Evolutionary conservation across 257 asterid species (phyloP).

Genomic region (Avicennia marina): DNA sequence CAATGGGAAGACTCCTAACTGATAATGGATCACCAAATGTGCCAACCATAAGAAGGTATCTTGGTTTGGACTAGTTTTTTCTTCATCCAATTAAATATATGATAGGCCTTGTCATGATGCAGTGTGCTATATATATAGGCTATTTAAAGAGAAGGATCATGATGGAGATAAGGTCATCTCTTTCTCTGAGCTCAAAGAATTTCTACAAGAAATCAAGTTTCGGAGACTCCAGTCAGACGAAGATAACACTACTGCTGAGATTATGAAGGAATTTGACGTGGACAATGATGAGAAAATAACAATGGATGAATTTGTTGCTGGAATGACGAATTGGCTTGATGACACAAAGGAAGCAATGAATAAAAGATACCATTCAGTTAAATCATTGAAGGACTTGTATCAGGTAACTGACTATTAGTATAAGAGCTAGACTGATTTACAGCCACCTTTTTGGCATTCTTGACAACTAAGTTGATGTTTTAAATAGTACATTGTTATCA

Average conservation of each 20-base stretch:
- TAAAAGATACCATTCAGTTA: constrained; percentile 39
- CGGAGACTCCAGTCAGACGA: constrained; percentile 24
- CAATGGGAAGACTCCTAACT: constrained; percentile 34
- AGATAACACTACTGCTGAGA: constrained; percentile 28
- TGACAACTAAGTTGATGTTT: too few species aligned
- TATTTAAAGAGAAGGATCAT: constrained; percentile 40
- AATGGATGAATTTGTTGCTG: constrained; percentile 47
- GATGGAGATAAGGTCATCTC: constrained; percentile 45
- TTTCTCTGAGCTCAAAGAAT: constrained; percentile 36
- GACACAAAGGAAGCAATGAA: constrained; percentile 48
- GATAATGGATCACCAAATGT: constrained; percentile 50
- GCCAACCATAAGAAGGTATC: constrained; percentile 41
- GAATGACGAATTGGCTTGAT: constrained; percentile 52
- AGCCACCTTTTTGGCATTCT: too few species aligned
- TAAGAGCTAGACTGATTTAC: too few species aligned
- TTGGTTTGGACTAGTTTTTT: background rate
- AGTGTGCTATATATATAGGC: constrained; percentile 13
- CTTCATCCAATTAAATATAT: background rate
- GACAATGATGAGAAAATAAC: constrained; percentile 43
- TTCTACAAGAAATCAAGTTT: constrained; percentile 33
- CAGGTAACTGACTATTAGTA: too few species aligned
- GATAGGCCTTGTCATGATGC: background rate
- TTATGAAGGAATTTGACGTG: constrained; percentile 41
- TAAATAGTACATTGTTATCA: too few species aligned
- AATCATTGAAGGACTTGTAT: constrained; percentile 42